Percentiles rank a stretch among this genome's conserved stretches.
Conservation (phyloP, 176 grass and related monocot genomes). For the Tillandsia fasciculata region DNA sequence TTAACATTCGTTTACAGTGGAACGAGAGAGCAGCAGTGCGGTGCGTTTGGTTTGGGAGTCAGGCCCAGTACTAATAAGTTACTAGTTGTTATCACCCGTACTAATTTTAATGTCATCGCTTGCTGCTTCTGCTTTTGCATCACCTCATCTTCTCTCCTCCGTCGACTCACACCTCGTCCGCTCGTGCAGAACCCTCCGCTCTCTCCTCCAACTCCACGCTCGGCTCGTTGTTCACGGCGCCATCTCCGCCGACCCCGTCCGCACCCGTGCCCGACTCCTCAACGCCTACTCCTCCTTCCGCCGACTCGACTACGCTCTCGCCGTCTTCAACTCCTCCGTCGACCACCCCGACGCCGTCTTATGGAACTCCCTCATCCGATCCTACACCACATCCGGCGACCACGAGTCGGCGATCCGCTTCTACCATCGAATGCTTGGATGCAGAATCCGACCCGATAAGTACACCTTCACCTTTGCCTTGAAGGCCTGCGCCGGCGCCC, state of each 20-base stretch:
- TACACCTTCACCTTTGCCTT: slow-evolving; percentile 38
- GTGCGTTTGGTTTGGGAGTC: too few relatives aligned
- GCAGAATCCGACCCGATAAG: slow-evolving; percentile 37
- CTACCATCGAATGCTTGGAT: slow-evolving; percentile 36
- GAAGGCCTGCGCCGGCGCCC: slow-evolving; percentile 7
- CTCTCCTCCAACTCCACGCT: slow-evolving; percentile 47
- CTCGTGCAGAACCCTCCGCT: slow-evolving; percentile 35
- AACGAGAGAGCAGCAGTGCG: too few relatives aligned
- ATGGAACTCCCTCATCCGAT: slow-evolving; percentile 66
- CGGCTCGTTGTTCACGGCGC: slow-evolving; percentile 47
- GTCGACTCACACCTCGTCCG: slow-evolving; percentile 3
- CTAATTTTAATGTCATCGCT: too few relatives aligned
- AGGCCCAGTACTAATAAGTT: too few relatives aligned
- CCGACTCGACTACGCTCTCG: slow-evolving; percentile 29
- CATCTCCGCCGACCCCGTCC: slow-evolving; percentile 27
- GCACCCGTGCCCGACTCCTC: slow-evolving; percentile 35
- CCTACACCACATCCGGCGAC: slow-evolving; percentile 27
- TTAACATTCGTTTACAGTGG: too few relatives aligned
- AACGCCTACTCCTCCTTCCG: slow-evolving; percentile 49
- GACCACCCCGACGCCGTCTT: slow-evolving; percentile 28
- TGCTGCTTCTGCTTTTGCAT: neutral
- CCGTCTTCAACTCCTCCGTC: slow-evolving; percentile 47
- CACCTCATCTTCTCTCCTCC: neutral
- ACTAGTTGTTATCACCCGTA: too few relatives aligned
- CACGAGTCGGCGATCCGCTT: slow-evolving; percentile 35